Evolutionary conservation across 306 rosid species (phyloP), one percentile per base, ranked within the genome.

Genomic region (Abrus pulchellus): DNA sequence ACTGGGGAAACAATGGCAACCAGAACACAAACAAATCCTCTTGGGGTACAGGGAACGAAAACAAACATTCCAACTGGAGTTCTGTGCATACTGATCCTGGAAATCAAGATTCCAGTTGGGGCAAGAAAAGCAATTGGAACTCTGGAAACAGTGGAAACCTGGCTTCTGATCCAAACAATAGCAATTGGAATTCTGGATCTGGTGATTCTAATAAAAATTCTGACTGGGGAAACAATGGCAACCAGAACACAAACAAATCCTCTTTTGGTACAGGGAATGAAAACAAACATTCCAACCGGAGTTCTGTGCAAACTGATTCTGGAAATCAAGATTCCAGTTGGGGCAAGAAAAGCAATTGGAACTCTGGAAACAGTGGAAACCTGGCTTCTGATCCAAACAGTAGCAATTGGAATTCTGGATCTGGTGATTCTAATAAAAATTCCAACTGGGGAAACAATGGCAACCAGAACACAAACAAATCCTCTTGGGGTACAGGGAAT

Each of bases 261-360:
- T 80, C 77, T 76, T 62, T 80, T 83, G 36, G 60, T 56, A 48
- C 77, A 7, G 53, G 53, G 14, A 60, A 38, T 74, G 81, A 62
- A 50, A 75, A 57, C 48, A 76, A 82, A 12, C 66, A 38, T 45
- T 80, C 85, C 9, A 72, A 50, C 59, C 79, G 83, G 75, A 2
- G 10, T 40, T 5, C 66, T 72, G 85, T 84, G 56, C 43, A 72
- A n/a, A 49, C 75, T 56, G 77, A 57, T 52, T 4, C 65, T 62
- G 63, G 62, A 78, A 75, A 44, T 52, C 56, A 80, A 52, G 79
- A 75, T 68, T 85, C 88, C 68, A 70, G 9, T 32, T 74, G 80
- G 80, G 76, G 74, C 56, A 76, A 48, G 59, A 84, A 84, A 45
- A 38, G n/a, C 60, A 71, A 45, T 41, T 87, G 83, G 90, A 80